Conservation (phyloP, 1,139 yeast species). For the Meyerozyma elateridarum region DNA sequence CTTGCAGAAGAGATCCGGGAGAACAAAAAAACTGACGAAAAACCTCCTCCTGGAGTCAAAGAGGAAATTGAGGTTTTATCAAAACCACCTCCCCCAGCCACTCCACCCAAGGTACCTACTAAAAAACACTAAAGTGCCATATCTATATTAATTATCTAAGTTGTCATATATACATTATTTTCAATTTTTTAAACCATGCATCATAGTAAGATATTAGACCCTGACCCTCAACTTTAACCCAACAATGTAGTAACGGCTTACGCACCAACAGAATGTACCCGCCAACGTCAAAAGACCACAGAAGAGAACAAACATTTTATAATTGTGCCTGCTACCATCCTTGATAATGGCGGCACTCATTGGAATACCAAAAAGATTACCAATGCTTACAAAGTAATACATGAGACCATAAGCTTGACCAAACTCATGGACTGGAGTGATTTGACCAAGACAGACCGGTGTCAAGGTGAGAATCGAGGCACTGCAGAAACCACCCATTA, state of each 20-base stretch:
- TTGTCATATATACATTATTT: too few relatives aligned
- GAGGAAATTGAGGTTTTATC: constrained; percentile 1
- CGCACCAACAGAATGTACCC: constrained; percentile 29
- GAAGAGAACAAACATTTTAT: constrained; percentile 31
- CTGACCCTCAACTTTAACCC: constrained; percentile 30
- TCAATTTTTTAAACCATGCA: too few relatives aligned
- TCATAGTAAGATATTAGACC: constrained; percentile 19
- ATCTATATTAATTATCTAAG: not conserved
- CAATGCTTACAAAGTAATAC: constrained; percentile 35
- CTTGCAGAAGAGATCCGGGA: constrained; percentile 32
- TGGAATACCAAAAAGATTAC: constrained; percentile 41
- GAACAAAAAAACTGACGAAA: constrained; percentile 13
- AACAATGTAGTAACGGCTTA: constrained; percentile 29
- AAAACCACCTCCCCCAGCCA: too few relatives aligned
- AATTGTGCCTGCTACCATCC: constrained; percentile 25
- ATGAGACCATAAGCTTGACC: constrained; percentile 41
- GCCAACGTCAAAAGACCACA: constrained; percentile 28
- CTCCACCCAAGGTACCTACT: too few relatives aligned
- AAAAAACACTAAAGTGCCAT: too few relatives aligned
- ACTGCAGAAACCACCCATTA: constrained; percentile 29
- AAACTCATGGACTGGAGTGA: constrained; percentile 34
- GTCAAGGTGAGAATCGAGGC: constrained; percentile 30
- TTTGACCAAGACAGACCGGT: constrained; percentile 38
- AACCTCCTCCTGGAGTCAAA: not conserved
- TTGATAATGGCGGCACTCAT: constrained; percentile 41